Percentiles rank a stretch among this genome's conserved stretches.
Conservation (phyloP, 805 yeast genomes). For the Komagataella kurtzmanii region DNA sequence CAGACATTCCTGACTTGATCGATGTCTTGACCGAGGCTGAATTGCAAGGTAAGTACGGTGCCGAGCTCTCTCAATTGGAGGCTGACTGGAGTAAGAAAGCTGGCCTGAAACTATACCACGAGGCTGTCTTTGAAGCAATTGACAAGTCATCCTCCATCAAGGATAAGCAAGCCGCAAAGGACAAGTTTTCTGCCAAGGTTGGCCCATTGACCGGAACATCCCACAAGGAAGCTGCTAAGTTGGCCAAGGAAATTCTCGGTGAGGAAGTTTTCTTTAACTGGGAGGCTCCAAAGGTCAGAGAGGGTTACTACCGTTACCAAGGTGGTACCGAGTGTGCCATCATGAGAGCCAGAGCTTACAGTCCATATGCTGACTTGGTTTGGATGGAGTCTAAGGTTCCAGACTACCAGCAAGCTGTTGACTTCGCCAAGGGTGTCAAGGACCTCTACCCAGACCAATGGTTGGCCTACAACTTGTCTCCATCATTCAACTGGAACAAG, state of each 20-base stretch:
- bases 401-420: constrained; percentile 85
- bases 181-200: constrained; percentile 52
- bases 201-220: constrained; percentile 69
- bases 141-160: constrained; percentile 35
- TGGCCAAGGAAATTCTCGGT: constrained; percentile 69
- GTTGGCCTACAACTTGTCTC: constrained; percentile 94
- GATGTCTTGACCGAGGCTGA: constrained; percentile 78
- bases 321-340: constrained; percentile 98
- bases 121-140: constrained; percentile 81
- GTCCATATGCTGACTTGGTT: constrained; percentile 88
- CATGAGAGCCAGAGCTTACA: constrained; percentile 89
- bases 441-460: constrained; percentile 77
- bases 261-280: constrained; percentile 82
- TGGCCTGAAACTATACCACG: constrained; percentile 76
- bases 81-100: constrained; percentile 73
- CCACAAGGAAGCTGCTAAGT: constrained; percentile 61
- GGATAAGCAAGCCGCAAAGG: constrained; percentile 50
- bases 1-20: constrained; percentile 59
- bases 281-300: constrained; percentile 91
- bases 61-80: constrained; percentile 59
- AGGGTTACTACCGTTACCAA: constrained; percentile 90
- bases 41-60: constrained; percentile 56
- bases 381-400: constrained; percentile 99
- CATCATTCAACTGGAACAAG: constrained; percentile 95
- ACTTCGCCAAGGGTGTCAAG: constrained; percentile 86